Conservation (phyloP, 192 early-diverging fungal genomes). For the Anaeromyces robustus region DNA sequence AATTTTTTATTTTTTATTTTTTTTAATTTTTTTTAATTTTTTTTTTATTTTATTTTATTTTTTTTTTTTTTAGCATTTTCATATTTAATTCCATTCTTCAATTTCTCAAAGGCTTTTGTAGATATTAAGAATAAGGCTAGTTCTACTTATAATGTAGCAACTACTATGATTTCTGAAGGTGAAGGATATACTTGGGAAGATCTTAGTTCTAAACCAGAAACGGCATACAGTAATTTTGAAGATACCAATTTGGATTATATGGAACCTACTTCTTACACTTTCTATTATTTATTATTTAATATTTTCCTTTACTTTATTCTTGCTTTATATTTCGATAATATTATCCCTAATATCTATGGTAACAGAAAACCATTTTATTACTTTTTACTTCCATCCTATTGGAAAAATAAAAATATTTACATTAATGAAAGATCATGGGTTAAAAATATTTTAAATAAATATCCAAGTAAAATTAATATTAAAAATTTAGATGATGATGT, state of each 20-base stretch:
- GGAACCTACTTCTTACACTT: too few relatives aligned
- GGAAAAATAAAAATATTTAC: slow-evolving; percentile 26
- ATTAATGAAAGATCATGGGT: slow-evolving; percentile 20
- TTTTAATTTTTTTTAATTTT: too few relatives aligned
- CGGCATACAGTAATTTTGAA: too few relatives aligned
- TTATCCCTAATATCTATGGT: slow-evolving; percentile 63
- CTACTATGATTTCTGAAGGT: too few relatives aligned
- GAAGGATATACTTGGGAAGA: too few relatives aligned
- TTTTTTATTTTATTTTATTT: too few relatives aligned
- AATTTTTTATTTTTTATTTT: too few relatives aligned
- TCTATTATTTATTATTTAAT: too few relatives aligned
- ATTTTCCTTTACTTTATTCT: slow-evolving; percentile 29
- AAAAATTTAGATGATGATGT: too few relatives aligned
- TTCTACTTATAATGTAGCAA: too few relatives aligned
- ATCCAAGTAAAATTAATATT: background rate
- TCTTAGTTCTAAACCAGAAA: too few relatives aligned
- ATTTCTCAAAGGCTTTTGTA: slow-evolving; percentile 47
- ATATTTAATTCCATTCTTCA: slow-evolving; percentile 29
- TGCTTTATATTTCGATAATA: slow-evolving; percentile 53
- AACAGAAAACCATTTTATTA: slow-evolving; percentile 25
- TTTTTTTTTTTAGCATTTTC: background rate
- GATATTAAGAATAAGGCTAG: slow-evolving; percentile 26
- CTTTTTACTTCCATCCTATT: slow-evolving; percentile 48
- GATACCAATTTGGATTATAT: too few relatives aligned
- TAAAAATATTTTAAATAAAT: slow-evolving; percentile 7